A percentile compares a stretch with the other conserved stretches of the same genome.
Evolutionary conservation across 371 early-diverging fungal genomes (phyloP).

Genomic region (Racocetra persica): DNA sequence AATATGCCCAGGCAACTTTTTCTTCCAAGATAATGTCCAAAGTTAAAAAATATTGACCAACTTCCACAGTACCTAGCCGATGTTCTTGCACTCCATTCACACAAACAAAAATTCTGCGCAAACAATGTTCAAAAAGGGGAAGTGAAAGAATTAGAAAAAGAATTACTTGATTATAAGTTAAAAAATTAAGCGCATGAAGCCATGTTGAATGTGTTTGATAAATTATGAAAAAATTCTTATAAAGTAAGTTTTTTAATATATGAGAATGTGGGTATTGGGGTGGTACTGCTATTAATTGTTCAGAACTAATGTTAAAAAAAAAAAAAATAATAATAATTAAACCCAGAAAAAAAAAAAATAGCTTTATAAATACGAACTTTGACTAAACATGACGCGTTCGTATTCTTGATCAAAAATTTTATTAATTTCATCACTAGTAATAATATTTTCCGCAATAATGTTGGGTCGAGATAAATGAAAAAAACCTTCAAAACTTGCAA

Average conservation of each 20-base stretch:
- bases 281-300: background rate
- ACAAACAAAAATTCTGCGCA: constrained; percentile 35
- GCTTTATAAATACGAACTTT: constrained; percentile 7
- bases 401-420: constrained; percentile 14
- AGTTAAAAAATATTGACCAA: constrained; percentile 40
- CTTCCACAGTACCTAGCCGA: constrained; percentile 6
- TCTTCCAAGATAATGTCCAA: constrained; percentile 30
- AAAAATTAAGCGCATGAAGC: constrained; percentile 2
- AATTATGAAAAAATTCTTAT: constrained; percentile 24
- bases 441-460: background rate
- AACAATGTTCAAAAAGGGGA: constrained; percentile 34
- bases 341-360: background rate
- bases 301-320: background rate
- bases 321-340: background rate
- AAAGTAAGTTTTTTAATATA: constrained; percentile 2
- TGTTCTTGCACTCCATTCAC: constrained; percentile 19
- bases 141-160: constrained; percentile 17
- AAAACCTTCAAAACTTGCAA: constrained; percentile 3
- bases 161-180: background rate
- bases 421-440: background rate
- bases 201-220: constrained; percentile 1
- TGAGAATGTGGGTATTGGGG: background rate
- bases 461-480: background rate
- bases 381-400: constrained; percentile 7
- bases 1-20: background rate